These are phyloP conservation scores for Corrigiola litoralis DNA, from an alignment of 179 eudicot genomes.

Conservation along the genomic window DNA sequence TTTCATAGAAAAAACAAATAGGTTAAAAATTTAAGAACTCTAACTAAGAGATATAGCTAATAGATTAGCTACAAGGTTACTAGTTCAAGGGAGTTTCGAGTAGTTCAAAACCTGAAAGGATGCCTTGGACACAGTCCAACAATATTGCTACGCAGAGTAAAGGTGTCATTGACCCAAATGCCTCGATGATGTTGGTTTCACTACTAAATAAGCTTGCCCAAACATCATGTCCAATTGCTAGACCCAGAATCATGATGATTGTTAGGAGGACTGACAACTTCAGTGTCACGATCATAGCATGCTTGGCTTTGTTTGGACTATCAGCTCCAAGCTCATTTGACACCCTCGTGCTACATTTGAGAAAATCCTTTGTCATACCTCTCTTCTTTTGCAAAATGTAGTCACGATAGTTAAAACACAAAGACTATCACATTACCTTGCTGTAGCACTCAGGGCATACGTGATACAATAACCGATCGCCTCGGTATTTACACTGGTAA, in stretches of 20 bases:
- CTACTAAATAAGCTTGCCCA: slow-evolving; percentile 70
- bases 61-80: too few species aligned
- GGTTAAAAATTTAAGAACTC: neutral
- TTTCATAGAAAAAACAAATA: neutral
- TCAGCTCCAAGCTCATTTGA: slow-evolving; percentile 83
- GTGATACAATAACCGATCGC: slow-evolving; percentile 52
- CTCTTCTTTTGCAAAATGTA: too few species aligned
- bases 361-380: neutral
- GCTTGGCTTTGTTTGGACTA: slow-evolving; percentile 41
- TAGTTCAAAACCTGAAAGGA: slow-evolving; percentile 55
- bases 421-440: slow-evolving; percentile 36
- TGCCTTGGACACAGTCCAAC: slow-evolving; percentile 58
- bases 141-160: slow-evolving; percentile 39
- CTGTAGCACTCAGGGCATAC: slow-evolving; percentile 64
- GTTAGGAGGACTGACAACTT: slow-evolving; percentile 49
- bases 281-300: slow-evolving; percentile 53
- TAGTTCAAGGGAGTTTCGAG: too few species aligned
- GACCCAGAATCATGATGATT: slow-evolving; percentile 28
- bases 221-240: slow-evolving; percentile 48
- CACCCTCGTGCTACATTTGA: slow-evolving; percentile 55
- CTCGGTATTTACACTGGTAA: slow-evolving; percentile 61
- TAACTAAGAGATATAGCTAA: neutral
- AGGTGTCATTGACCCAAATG: slow-evolving; percentile 56
- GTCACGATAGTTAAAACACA: neutral
- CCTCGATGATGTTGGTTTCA: slow-evolving; percentile 31